Base-by-base conservation (phyloP, 441 rosid species). In the Croton laevigatus region DNA sequence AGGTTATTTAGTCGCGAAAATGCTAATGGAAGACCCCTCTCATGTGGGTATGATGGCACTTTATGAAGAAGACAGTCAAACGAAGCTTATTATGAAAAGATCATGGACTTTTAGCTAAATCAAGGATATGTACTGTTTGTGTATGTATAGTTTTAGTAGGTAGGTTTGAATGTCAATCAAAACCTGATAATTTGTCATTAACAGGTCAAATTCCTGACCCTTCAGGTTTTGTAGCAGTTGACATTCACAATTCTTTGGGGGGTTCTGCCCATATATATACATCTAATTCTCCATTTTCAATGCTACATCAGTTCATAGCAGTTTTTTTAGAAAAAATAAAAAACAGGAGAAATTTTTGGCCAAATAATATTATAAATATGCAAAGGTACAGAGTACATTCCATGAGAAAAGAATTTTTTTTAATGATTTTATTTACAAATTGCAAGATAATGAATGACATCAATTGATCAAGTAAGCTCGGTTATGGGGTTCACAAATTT, bases 11-110 rank as follows among this genome's bases (percentile, higher is more conserved):
- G 97, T 94, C 66, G 91, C 97, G 6, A 94, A 87, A 85, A 88
- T 90, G 98, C 79, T 94, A 97, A 60, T 94, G 53, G 97, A 94
- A 79, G 97, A 94, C 68, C 98, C 98, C 4, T 89, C 99, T 67
- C 98, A 89, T 66, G 61, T 90, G 66, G 97, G 98, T 40, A 92
- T 92, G 97, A 65, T 94, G 67, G 71, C 98, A 61, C 89, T 92
- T 2, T 27, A 27, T 0, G 97, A 87, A 71, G 98, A 94, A 79
- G 98, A 92, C 85, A 91, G 83, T 78, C 97, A 89, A 58, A 79
- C 85, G 96, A 90, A 90, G 83, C 89, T 94, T 54, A 79, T 80
- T 1, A 67, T 87, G 73, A 88, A 73, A 80, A 87, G 98, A 82
- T 94, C 98, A 59, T 88, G 93, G 96, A 84, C 84, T 44, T 78